These are phyloP conservation scores for Neurospora sp. DNA, from an alignment of 495 filamentous ascomycete genomes.

Conservation along the genomic window DNA sequence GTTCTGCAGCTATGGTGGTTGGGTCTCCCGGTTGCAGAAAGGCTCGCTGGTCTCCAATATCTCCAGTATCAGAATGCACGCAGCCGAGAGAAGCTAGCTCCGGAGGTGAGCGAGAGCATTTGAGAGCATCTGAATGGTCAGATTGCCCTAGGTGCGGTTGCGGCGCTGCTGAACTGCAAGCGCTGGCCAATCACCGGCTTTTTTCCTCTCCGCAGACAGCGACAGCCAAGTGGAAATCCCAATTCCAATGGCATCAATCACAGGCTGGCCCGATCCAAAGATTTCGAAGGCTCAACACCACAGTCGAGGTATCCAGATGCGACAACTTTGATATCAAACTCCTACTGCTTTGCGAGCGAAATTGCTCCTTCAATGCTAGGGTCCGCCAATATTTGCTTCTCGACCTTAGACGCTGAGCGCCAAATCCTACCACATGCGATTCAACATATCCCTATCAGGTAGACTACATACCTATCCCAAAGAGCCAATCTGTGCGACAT, in stretches of 20 bases:
- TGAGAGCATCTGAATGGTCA: slow-evolving; percentile 6
- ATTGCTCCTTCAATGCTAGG: neutral
- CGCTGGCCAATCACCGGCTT: slow-evolving; percentile 1
- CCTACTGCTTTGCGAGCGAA: neutral
- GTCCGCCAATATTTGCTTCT: neutral
- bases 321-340: neutral
- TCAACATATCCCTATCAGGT: neutral
- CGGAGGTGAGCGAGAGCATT: slow-evolving; percentile 8
- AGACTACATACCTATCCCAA: neutral
- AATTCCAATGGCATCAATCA: neutral
- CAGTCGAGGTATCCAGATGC: neutral
- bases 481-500: neutral
- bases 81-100: slow-evolving; percentile 11
- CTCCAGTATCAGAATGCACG: slow-evolving; percentile 6
- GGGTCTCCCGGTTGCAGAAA: neutral
- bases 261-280: neutral
- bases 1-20: neutral
- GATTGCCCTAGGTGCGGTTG: neutral
- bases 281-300: neutral
- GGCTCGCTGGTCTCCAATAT: neutral
- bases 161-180: slow-evolving; percentile 17
- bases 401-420: neutral
- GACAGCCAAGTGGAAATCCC: neutral
- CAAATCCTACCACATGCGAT: neutral
- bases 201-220: neutral